Base-by-base conservation (phyloP, 2,329 filamentous ascomycete species). In the Ophiostoma pallidulum region DNA sequence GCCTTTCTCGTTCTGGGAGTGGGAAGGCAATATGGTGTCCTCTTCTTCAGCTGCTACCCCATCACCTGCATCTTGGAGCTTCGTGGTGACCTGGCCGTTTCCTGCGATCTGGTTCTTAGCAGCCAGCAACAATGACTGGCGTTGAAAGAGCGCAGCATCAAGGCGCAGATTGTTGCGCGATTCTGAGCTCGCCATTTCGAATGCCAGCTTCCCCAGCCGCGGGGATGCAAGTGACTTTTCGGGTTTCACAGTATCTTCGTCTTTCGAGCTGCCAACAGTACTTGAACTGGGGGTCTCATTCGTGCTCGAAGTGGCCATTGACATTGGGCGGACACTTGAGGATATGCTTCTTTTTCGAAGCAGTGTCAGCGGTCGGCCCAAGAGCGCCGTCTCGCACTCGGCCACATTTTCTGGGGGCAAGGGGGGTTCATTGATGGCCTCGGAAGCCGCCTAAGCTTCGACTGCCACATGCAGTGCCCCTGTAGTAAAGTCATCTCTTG, bases 111-210 rank as follows among this genome's bases (percentile, higher is more conserved):
- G 50, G 8, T 22, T 47, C 20, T 49, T 51, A 16, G 53, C 53
- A 12, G 53, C 53, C 20, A 51, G 31, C 16, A 55, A 48, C 3
- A 55, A 36, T 2, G 53, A 55, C 32, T 55, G 51, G 2, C 53
- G 50, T 29, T 55, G 53, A 28, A 55, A 55, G 1, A 55, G 47
- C 12, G 38, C 45, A n/a, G 47, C 50, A 12, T 54, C 45, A 8
- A 55, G 43, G 31, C 54, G 51, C 3, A 54, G 50, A 14, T 51
- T 42, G 2, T 36, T 51, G 33, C 47, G 44, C 7, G 53, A 55
- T 28, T 51, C 51, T 1, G 53, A 54, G 3, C 39, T 47, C 3
- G 47, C 12, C 13, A 55, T 48, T 19, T 55, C 53, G 37, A 55
- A 55, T 2, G 51, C 41, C 20, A 55, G 28, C 20, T 52, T 51